Conservation (phyloP, 495 filamentous ascomycete species). For the Hypoxylon subgilvum region DNA sequence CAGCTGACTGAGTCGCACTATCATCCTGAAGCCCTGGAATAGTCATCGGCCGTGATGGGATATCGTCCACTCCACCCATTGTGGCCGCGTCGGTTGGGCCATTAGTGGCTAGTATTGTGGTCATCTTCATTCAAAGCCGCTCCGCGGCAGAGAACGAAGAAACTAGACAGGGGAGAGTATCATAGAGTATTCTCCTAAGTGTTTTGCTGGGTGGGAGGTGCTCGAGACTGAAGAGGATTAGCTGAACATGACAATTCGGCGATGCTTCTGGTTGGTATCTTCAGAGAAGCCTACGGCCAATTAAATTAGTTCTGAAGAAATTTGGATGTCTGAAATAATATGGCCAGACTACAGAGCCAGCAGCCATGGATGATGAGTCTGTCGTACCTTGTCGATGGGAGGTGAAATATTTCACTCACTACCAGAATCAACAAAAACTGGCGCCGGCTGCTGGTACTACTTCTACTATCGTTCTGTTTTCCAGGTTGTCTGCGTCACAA, state of each 20-base stretch:
- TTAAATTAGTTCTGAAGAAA: conserved; percentile 9
- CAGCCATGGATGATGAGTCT: background rate
- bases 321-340: background rate
- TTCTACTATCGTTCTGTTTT: conserved; percentile 22
- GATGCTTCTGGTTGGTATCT: conserved; percentile 14
- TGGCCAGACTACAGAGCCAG: background rate
- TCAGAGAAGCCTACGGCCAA: conserved; percentile 16
- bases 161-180: conserved; percentile 44
- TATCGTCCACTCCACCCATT: conserved; percentile 39
- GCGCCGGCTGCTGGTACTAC: conserved; percentile 4
- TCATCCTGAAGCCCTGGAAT: conserved; percentile 29
- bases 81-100: conserved; percentile 43
- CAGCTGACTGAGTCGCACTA: conserved; percentile 16
- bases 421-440: conserved; percentile 13
- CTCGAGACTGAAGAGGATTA: conserved; percentile 17
- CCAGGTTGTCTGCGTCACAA: conserved; percentile 19
- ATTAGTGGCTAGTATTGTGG: conserved; percentile 47
- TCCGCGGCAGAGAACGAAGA: conserved; percentile 52
- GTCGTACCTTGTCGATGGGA: conserved; percentile 26
- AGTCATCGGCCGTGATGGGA: conserved; percentile 30
- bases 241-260: conserved; percentile 28
- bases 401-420: conserved; percentile 12
- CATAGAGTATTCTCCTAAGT: conserved; percentile 48
- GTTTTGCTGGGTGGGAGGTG: conserved; percentile 10
- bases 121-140: conserved; percentile 57